Evolutionary conservation across 495 filamentous ascomycete genomes (phyloP).

Genomic region (Aspergillus kassunensis): DNA sequence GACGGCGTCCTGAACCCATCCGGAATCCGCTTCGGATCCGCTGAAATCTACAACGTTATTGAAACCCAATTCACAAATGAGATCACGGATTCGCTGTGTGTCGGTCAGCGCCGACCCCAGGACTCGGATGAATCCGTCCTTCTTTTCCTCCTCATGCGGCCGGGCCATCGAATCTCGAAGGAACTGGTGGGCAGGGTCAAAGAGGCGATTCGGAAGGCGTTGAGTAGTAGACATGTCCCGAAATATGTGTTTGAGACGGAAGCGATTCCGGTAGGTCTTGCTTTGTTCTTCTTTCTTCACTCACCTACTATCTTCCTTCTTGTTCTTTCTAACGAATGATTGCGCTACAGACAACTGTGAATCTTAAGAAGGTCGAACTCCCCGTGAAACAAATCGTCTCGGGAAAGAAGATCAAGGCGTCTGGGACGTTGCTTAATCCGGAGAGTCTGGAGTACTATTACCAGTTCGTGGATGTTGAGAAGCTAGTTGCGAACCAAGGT

Average conservation of each 20-base stretch:
- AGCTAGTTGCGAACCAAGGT: too few relatives aligned
- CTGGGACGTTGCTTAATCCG: slow-evolving; percentile 73
- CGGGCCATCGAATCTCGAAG: slow-evolving; percentile 50
- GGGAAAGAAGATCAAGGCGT: slow-evolving; percentile 68
- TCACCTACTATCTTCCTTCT: too few relatives aligned
- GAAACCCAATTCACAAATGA: slow-evolving; percentile 60
- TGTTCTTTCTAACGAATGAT: too few relatives aligned
- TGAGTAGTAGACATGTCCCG: slow-evolving; percentile 72
- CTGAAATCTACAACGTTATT: slow-evolving; percentile 73
- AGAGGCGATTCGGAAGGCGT: slow-evolving; percentile 55
- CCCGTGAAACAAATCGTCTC: slow-evolving; percentile 83
- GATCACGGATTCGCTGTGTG: slow-evolving; percentile 66
- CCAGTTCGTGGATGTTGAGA: slow-evolving; percentile 73
- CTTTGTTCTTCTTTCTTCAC: not conserved
- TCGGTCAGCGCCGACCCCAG: slow-evolving; percentile 64
- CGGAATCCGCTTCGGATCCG: slow-evolving; percentile 72
- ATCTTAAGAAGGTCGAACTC: slow-evolving; percentile 80
- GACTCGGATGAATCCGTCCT: slow-evolving; percentile 73
- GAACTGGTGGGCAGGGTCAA: slow-evolving; percentile 59
- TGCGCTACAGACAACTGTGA: slow-evolving; percentile 68
- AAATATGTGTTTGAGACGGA: slow-evolving; percentile 74
- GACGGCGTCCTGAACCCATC: slow-evolving; percentile 78
- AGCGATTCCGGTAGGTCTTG: slow-evolving; percentile 67
- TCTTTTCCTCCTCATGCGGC: slow-evolving; percentile 68
- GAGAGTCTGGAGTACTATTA: slow-evolving; percentile 73